phyloP scores from a whole-genome alignment of 495 filamentous ascomycete species.

The Penicillium lagena region DNA sequence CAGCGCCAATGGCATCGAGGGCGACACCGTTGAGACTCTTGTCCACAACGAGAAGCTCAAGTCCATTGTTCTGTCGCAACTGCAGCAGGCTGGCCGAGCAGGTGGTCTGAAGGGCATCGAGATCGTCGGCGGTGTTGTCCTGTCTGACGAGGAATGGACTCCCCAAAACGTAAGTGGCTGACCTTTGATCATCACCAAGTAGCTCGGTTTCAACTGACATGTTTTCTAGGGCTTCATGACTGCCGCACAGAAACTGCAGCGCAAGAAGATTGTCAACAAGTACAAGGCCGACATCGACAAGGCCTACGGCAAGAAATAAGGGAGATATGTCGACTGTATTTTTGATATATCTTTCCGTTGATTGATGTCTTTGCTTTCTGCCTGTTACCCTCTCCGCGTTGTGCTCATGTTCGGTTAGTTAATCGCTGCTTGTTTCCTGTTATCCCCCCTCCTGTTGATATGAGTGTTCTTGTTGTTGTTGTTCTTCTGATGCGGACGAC shows the following conservation, averaged over 20 bases:
- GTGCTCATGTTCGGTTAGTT: constrained; percentile 5
- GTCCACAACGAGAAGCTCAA: constrained; percentile 82
- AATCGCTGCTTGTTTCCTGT: neutral
- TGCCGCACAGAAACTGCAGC: constrained; percentile 51
- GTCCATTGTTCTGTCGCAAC: constrained; percentile 68
- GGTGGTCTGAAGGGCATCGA: constrained; percentile 81
- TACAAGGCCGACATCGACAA: constrained; percentile 41
- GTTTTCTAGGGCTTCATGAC: constrained; percentile 42
- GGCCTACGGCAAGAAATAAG: constrained; percentile 44
- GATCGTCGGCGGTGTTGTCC: constrained; percentile 84
- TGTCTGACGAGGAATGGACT: constrained; percentile 97
- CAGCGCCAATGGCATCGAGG: constrained; percentile 60
- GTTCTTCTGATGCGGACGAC: constrained; percentile 4
- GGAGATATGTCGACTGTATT: neutral
- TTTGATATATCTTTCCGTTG: neutral
- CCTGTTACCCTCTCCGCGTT: constrained; percentile 1
- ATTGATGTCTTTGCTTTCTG: neutral
- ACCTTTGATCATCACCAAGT: neutral
- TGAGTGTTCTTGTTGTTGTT: constrained; percentile 6
- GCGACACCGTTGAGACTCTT: constrained; percentile 65
- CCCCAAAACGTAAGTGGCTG: constrained; percentile 77
- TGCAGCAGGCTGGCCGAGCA: constrained; percentile 66
- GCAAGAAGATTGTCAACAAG: constrained; percentile 44
- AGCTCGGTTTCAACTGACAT: constrained; percentile 9
- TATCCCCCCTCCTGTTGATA: constrained; percentile 12